phyloP scores from a whole-genome alignment of 345 rosid genomes.

The Theobroma cacao region DNA sequence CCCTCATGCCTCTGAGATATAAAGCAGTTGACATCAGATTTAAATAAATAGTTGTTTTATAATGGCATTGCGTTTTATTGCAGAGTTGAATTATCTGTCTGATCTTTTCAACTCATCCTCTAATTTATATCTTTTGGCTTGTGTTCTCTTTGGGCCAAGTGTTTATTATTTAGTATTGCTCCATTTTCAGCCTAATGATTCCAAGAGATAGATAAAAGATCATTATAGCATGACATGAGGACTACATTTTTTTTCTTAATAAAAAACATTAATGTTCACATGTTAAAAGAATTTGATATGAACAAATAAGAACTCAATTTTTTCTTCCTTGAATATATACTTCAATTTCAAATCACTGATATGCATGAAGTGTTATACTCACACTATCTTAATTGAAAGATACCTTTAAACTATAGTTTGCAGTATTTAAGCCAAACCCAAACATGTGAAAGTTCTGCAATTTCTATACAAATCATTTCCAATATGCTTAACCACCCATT shows the following conservation, averaged over 20 bases:
- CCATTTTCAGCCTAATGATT: neutral
- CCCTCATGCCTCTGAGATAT: neutral
- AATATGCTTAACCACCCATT: neutral
- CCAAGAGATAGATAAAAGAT: neutral
- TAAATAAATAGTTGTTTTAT: neutral
- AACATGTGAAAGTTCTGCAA: no score
- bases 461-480: no score
- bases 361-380: no score
- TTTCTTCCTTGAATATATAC: no score
- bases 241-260: neutral
- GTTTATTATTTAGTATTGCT: neutral
- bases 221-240: neutral
- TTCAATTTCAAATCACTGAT: no score
- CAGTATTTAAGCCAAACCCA: no score
- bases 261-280: neutral
- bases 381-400: no score
- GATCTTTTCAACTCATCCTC: neutral
- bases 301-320: neutral
- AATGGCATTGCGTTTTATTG: neutral
- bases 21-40: slow-evolving; percentile 22
- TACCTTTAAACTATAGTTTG: no score
- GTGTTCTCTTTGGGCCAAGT: neutral
- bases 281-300: neutral
- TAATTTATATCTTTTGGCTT: neutral
- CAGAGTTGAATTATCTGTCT: slow-evolving; percentile 14